Conservation (phyloP, 1,139 yeast species). For the Ogataea hybrid region DNA sequence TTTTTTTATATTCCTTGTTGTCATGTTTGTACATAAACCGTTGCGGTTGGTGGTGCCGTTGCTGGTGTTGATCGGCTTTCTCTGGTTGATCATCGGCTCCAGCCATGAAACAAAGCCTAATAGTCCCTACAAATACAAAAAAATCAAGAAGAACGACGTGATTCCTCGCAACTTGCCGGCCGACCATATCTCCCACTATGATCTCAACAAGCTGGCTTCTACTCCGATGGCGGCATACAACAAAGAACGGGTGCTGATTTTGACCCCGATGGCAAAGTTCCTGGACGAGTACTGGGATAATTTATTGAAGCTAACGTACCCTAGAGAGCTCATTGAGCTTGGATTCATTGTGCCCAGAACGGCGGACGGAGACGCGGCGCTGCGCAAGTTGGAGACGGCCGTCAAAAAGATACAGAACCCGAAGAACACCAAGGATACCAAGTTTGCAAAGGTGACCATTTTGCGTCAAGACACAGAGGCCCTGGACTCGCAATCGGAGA, state of each 20-base stretch:
- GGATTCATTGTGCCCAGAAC: conserved; percentile 90
- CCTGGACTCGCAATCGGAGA: conserved; percentile 64
- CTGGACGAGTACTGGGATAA: conserved; percentile 87
- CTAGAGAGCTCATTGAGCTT: conserved; percentile 77
- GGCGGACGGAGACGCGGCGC: conserved; percentile 74
- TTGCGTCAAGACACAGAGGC: conserved; percentile 88
- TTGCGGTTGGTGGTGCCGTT: conserved; percentile 46
- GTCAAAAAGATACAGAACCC: conserved; percentile 66
- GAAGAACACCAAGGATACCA: conserved; percentile 43
- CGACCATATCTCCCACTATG: conserved; percentile 81
- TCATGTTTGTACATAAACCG: conserved; percentile 36
- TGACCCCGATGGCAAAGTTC: conserved; percentile 84
- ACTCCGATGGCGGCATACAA: conserved; percentile 68
- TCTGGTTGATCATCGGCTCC: conserved; percentile 41
- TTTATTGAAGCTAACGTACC: conserved; percentile 69
- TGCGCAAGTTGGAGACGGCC: conserved; percentile 67
- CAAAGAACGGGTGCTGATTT: conserved; percentile 70
- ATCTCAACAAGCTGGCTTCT: conserved; percentile 71
- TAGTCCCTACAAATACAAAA: conserved; percentile 47
- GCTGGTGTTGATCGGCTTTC: conserved; percentile 40
- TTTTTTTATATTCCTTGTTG: conserved; percentile 3
- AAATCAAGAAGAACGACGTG: conserved; percentile 41
- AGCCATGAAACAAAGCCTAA: conserved; percentile 32
- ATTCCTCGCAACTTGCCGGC: conserved; percentile 64
- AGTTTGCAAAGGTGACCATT: conserved; percentile 79